Conservation (phyloP, 768 basidiomycete species). For the Lepiota subincarnata region DNA sequence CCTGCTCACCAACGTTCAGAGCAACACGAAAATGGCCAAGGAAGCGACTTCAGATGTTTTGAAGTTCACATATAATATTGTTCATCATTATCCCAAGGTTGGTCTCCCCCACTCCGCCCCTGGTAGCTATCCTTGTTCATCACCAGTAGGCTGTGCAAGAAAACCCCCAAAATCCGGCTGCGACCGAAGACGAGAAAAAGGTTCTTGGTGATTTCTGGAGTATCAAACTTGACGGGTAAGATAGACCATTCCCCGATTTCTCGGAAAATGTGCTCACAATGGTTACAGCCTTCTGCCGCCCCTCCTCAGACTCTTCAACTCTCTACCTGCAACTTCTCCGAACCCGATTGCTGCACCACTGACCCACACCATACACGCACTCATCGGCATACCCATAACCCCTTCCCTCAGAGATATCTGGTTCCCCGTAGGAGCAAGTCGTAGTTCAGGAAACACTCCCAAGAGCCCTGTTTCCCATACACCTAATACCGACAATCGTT, state of each 20-base stretch:
- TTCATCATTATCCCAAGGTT: slow-evolving; percentile 80
- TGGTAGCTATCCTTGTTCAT: not conserved
- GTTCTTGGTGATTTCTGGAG: slow-evolving; percentile 77
- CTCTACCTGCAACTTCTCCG: slow-evolving; percentile 57
- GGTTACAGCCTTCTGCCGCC: slow-evolving; percentile 61
- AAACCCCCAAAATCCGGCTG: slow-evolving; percentile 38
- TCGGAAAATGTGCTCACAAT: not conserved
- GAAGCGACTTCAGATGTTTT: slow-evolving; percentile 82
- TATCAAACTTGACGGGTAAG: slow-evolving; percentile 65
- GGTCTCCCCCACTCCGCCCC: slow-evolving; percentile 9
- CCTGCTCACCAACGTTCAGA: slow-evolving; percentile 44
- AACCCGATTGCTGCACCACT: slow-evolving; percentile 70
- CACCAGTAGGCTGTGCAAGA: slow-evolving; percentile 32
- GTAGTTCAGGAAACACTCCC: slow-evolving; percentile 31
- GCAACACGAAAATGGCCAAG: slow-evolving; percentile 49
- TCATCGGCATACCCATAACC: slow-evolving; percentile 74
- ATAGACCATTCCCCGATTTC: slow-evolving; percentile 7
- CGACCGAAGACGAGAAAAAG: slow-evolving; percentile 32
- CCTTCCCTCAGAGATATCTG: slow-evolving; percentile 53
- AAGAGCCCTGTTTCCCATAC: slow-evolving; percentile 32
- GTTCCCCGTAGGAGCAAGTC: slow-evolving; percentile 47
- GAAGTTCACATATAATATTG: slow-evolving; percentile 80
- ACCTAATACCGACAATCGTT: slow-evolving; percentile 26
- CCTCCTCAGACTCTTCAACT: slow-evolving; percentile 64
- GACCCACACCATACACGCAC: slow-evolving; percentile 75